These are phyloP conservation scores for Coniella lustricola DNA, from an alignment of 2,329 filamentous ascomycete genomes.

Conservation along the genomic window DNA sequence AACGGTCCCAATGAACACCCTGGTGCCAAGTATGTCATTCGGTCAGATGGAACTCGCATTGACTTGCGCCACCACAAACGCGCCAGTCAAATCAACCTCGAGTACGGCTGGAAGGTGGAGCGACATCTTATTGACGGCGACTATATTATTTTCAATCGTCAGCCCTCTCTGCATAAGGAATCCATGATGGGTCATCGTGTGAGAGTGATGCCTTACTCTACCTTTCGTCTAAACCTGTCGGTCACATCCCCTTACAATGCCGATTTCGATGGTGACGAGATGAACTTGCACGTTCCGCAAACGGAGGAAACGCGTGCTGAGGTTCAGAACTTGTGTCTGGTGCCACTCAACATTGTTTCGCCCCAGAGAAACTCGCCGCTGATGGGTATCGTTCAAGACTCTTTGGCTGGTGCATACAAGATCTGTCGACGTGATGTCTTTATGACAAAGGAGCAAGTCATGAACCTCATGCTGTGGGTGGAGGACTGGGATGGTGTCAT, in stretches of 20 bases:
- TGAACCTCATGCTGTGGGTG: slow-evolving; percentile 97
- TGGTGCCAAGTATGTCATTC: slow-evolving; percentile 92
- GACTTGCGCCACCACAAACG: slow-evolving; percentile 91
- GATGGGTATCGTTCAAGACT: slow-evolving; percentile 99
- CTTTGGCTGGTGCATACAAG: slow-evolving; percentile 93
- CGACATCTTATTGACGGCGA: slow-evolving; percentile 93
- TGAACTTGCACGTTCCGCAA: slow-evolving; percentile 99
- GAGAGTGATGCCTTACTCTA: slow-evolving; percentile 97
- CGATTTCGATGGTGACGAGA: slow-evolving; percentile 99
- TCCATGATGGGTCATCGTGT: slow-evolving; percentile 99
- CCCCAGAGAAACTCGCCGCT: slow-evolving; percentile 93
- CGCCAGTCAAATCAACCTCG: slow-evolving; percentile 75
- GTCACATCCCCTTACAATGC: slow-evolving; percentile 99
- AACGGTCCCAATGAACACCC: slow-evolving; percentile 94
- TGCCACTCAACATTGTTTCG: slow-evolving; percentile 97
- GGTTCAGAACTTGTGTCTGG: slow-evolving; percentile 88
- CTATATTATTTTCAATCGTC: slow-evolving; percentile 99
- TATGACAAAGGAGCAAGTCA: slow-evolving; percentile 81
- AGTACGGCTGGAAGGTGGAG: slow-evolving; percentile 98
- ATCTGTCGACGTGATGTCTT: slow-evolving; percentile 90
- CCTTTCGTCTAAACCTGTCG: slow-evolving; percentile 93
- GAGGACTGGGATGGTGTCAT: slow-evolving; percentile 96
- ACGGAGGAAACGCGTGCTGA: slow-evolving; percentile 95
- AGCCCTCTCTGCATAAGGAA: slow-evolving; percentile 97
- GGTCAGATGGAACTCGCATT: slow-evolving; percentile 87